Evolutionary conservation across 2,329 filamentous ascomycete genomes (phyloP), one percentile per base, ranked within the genome.

Genomic region (Hymenoscyphus scutula): DNA sequence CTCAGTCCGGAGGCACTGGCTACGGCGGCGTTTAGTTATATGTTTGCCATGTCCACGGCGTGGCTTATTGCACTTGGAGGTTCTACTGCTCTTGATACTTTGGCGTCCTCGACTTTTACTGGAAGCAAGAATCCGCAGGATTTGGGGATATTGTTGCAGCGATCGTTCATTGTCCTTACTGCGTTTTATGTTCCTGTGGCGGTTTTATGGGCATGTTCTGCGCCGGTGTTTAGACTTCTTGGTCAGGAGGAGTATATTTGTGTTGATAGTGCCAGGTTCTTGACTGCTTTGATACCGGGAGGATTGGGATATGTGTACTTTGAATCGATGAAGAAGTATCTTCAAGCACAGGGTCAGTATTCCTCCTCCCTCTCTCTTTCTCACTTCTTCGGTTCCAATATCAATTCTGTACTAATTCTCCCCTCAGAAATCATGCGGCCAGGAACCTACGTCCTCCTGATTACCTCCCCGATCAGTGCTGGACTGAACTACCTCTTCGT

Each of bases 11-110:
- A 95, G 74, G 87, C 91, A 1, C 78, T 96, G 6, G 90, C 92
- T 0, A 90, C 89, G 0, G 89, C 91, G 1, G 91, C 92, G 0
- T 96, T 96, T 71, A 90, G 89, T 1, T 94, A 95, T 79, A 96
- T 96, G 92, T 96, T 96, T 69, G 92, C 92, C 60, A 92, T 94
- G 89, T 87, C 89, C 25, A 92, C 91, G 0, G 92, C 88, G 0
- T 96, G 92, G 91, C 82, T 96, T 41, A 90, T 96, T 63, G 92
- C 88, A 0, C 82, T 96, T 3, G 92, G 92, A 30, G 92, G 92
- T 7, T 93, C 91, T 0, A 96, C 91, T 1, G 92, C 92, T 0
- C 82, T 96, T 53, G 92, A 96, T 74, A 96, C 92, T 0, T 79
- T 96, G 27, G 91, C 90, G 1, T 93, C 90, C 0, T 91, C 88